These are phyloP conservation scores for Pseudevernia furfuracea DNA, from an alignment of 495 filamentous ascomycete genomes.

Conservation along the genomic window DNA sequence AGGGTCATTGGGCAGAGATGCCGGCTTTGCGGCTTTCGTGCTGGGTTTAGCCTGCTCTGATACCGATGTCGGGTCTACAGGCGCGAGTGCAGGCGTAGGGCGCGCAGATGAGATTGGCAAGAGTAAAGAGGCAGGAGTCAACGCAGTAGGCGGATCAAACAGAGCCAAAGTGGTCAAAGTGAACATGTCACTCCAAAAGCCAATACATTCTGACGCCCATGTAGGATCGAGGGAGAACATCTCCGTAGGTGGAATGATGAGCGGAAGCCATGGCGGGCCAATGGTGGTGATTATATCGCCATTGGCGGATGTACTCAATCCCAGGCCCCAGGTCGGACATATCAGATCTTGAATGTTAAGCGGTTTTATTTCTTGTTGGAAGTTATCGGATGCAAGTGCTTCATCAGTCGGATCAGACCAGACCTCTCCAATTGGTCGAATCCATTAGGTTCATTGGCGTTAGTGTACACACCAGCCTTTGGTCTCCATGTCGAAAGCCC, in stretches of 20 bases:
- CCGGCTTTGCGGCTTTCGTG: not conserved
- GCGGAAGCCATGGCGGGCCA: slow-evolving; percentile 16
- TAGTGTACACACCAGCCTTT: too few species aligned
- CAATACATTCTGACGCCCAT: not conserved
- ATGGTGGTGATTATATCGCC: slow-evolving; percentile 2
- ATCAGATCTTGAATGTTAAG: slow-evolving; percentile 4
- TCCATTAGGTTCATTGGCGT: not conserved
- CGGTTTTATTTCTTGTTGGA: not conserved
- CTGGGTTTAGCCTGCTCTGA: not conserved
- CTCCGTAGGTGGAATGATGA: slow-evolving; percentile 2
- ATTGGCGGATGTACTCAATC: not conserved
- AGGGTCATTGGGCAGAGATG: slow-evolving; percentile 3
- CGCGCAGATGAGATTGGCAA: not conserved
- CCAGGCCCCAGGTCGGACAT: slow-evolving; percentile 8
- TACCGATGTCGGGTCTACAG: slow-evolving; percentile 1
- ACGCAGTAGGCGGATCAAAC: not conserved
- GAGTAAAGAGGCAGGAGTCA: not conserved
- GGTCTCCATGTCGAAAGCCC: slow-evolving; percentile 10
- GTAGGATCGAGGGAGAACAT: slow-evolving; percentile 7
- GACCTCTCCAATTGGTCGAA: not conserved
- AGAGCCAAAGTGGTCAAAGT: not conserved
- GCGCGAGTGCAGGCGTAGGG: not conserved
- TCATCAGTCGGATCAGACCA: not conserved
- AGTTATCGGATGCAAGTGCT: too few species aligned
- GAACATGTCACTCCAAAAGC: not conserved